phyloP scores from a whole-genome alignment of 352 stramenopile species.

The Globisporangium nunn region DNA sequence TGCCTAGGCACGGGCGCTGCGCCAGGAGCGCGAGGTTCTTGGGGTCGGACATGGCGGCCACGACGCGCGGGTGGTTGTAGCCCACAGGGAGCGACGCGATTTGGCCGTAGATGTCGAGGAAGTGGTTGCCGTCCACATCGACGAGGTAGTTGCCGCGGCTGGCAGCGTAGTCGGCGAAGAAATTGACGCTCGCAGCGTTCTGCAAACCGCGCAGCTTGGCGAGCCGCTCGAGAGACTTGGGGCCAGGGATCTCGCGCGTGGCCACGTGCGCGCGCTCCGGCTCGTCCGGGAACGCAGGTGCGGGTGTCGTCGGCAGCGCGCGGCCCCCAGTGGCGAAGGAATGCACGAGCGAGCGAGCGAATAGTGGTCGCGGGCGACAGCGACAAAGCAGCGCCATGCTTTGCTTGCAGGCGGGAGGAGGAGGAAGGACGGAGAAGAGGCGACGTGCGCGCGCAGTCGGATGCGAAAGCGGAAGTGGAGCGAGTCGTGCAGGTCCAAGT shows the following conservation, averaged over 20 bases:
- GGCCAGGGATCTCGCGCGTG: conserved; percentile 48
- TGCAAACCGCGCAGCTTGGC: conserved; percentile 43
- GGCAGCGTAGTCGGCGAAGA: conserved; percentile 72
- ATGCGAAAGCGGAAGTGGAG: too few species aligned
- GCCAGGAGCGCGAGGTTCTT: conserved; percentile 62
- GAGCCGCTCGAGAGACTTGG: conserved; percentile 57
- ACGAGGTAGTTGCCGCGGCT: conserved; percentile 83
- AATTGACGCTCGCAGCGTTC: conserved; percentile 62
- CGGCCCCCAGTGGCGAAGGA: neutral
- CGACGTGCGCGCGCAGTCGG: neutral
- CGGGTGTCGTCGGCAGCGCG: conserved; percentile 31
- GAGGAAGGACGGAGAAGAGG: neutral
- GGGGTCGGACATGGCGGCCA: conserved; percentile 50
- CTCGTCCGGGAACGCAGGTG: conserved; percentile 58
- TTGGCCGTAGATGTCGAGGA: conserved; percentile 79
- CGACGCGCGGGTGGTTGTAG: conserved; percentile 81
- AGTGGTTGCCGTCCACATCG: conserved; percentile 79
- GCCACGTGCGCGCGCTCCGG: conserved; percentile 41
- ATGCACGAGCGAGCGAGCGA: neutral
- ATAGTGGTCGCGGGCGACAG: neutral
- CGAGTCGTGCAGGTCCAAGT: too few species aligned
- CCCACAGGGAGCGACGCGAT: conserved; percentile 79
- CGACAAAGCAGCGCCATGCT: neutral
- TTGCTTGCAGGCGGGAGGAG: neutral
- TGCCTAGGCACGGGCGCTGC: conserved; percentile 65